Evolutionary conservation across 2,329 filamentous ascomycete genomes (phyloP), one percentile per base, ranked within the genome.

Genomic region (Rutstroemia sp.): DNA sequence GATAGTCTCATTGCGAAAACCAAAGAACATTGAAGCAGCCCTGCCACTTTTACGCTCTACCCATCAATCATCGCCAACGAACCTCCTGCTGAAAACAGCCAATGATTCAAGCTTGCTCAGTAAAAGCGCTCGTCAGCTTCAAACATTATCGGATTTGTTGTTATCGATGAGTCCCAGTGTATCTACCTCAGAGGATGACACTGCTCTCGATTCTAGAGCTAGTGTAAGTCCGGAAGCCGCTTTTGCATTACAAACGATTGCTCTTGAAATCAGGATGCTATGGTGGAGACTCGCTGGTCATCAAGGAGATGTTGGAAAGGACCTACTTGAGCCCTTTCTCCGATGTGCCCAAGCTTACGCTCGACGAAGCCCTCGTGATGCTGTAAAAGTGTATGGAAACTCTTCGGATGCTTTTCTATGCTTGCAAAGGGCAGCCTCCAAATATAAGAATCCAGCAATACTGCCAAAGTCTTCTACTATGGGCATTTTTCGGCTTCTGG

Each of bases 261-360:
- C 83, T 9, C 76, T 92, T 40, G 75, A 77, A 23, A 73, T 78
- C 7, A 79, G 86, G 30, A 70, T 84, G n/a, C 72, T 75, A 44
- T 88, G 83, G 78, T 90, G 87, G 86, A 74, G 71, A 44, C 64
- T 89, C 57, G 79, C 79, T 6, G 75, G 77, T 1, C 84, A 88
- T 63, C 69, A 78, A 57, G 79, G 78, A 1, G 78, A 86, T 57
- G 67, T 78, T 4, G 78, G 83, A 38, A 83, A 82, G 56, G 86
- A 90, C 14, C 69, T 91, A 6, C 65, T 86, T n/a, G 75, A 80
- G 1, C 86, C 87, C 0, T 78, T 89, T 49, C 76, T 78, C 0
- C 81, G 80, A 51, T 90, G 83, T 60, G 63, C 88, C 17, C 73
- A 76, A 9, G 79, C 86, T 1, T 87, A 84, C 61, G 71, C 75